Evolutionary conservation across 257 asterid genomes (phyloP).

Genomic region (Fraxinus excelsior): DNA sequence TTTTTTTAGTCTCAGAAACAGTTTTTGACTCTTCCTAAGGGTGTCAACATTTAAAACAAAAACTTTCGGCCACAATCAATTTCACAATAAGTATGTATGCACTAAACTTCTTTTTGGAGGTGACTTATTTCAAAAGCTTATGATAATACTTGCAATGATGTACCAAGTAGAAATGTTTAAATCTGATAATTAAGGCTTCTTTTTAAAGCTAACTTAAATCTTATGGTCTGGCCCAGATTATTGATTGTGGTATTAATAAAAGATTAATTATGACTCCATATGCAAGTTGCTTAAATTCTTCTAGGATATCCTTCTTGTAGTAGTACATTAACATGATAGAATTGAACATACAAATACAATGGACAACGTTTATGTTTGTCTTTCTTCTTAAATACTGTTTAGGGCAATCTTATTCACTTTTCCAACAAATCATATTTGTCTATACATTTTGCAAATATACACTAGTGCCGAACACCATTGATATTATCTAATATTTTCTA

Average conservation of each 20-base stretch:
- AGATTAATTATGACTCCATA: neutral
- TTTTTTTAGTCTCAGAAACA: too few relatives aligned
- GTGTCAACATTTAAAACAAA: neutral
- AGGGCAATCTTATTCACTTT: too few relatives aligned
- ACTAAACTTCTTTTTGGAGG: neutral
- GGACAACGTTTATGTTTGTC: too few relatives aligned
- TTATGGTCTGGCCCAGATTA: slow-evolving; percentile 3
- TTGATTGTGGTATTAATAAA: slow-evolving; percentile 15
- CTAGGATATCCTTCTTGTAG: neutral
- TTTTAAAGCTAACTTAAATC: neutral
- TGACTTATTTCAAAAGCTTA: slow-evolving; percentile 5
- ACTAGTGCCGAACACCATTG: neutral
- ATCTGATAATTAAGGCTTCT: neutral
- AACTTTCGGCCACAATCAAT: neutral
- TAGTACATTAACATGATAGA: too few relatives aligned
- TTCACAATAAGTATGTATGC: neutral
- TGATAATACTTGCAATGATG: slow-evolving; percentile 17
- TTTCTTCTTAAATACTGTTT: too few relatives aligned
- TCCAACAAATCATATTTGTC: neutral
- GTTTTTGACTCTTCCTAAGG: neutral
- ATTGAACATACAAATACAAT: too few relatives aligned
- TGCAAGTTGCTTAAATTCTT: slow-evolving; percentile 29
- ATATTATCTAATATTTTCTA: too few relatives aligned
- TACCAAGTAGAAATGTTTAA: neutral
- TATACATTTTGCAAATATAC: neutral